Evolutionary conservation across 805 yeast species (phyloP), one percentile per base, ranked within the genome.

Genomic region (Scheffersomyces lignosus): DNA sequence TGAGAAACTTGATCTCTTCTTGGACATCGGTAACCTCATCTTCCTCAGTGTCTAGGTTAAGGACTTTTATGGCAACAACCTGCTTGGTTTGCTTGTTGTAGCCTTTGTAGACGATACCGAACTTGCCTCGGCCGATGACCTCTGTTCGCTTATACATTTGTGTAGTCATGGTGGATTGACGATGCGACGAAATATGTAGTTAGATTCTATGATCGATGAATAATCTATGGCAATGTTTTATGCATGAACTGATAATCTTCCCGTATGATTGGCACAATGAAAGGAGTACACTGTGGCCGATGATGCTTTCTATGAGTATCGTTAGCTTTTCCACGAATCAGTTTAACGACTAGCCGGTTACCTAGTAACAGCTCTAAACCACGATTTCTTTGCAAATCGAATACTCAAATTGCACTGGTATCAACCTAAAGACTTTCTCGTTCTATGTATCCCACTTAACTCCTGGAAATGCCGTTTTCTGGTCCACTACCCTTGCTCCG

Each of bases 11-110:
- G 36, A 93, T 80, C 66, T 93, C 99, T 51, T 80, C 86, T 57
- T 90, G 98, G 5, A 91, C 96, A 52, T 93, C 98, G 43, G 80
- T 81, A 22, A 93, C 96, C 44, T 95, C 99, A 49, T 93, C 97
- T 43, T 87, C 89, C 27, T 83, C 87, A 0, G 96, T 87, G 58
- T 93, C 99, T 39, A 93, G 70, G 56, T 91, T 89, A 43, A 93
- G 71, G 8, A 91, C 93, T 57, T 93, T 93, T 56, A 93, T 89
- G 18, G 99, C 99, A 39, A 87, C 91, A 1, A 87, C 78, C 45
- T 82, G 83, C 47, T 80, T 81, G 5, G 95, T 83, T 38, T 77
- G 76, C 27, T 76, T 62, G 51, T 83, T 77, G 36, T 75, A 67
- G 15, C 96, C 99, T 58, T 89, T 90, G 62, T 91, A 93, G 4